These are phyloP conservation scores for Xylaria venustula DNA, from an alignment of 495 filamentous ascomycete species.

Conservation along the genomic window DNA sequence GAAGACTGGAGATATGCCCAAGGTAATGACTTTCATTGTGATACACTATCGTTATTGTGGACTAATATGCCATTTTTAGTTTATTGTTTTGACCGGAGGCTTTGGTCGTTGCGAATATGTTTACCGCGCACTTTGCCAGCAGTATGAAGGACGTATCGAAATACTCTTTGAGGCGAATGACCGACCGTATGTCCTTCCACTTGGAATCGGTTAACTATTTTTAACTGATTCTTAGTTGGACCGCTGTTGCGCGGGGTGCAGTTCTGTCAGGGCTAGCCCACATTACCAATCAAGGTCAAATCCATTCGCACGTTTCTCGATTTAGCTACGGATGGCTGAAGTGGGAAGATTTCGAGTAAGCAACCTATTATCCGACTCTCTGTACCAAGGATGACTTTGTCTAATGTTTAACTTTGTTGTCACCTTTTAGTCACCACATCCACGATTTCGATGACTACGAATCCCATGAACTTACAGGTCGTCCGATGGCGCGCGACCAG, in stretches of 20 bases:
- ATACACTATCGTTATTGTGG: background rate
- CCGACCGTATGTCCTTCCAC: background rate
- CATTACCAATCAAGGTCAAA: background rate
- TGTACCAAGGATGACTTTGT: too few relatives aligned
- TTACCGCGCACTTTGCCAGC: background rate
- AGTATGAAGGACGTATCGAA: background rate
- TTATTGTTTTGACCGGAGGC: conserved; percentile 2
- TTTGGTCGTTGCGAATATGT: conserved; percentile 3
- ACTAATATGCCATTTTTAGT: background rate
- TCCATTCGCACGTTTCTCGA: conserved; percentile 4
- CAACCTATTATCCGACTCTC: too few relatives aligned
- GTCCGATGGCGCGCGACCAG: background rate
- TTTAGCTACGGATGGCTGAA: conserved; percentile 4
- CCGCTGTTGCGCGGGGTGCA: background rate
- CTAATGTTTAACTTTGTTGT: too few relatives aligned
- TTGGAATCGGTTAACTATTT: background rate
- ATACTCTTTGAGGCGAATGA: background rate
- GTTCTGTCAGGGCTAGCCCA: background rate
- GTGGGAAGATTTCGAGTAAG: background rate
- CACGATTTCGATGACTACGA: background rate
- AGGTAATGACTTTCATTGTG: background rate
- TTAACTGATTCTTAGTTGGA: background rate
- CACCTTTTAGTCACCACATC: background rate
- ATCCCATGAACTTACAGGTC: background rate
- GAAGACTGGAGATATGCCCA: background rate